Evolutionary conservation across 495 filamentous ascomycete genomes (phyloP).

Genomic region (Penicillium antarcticum): DNA sequence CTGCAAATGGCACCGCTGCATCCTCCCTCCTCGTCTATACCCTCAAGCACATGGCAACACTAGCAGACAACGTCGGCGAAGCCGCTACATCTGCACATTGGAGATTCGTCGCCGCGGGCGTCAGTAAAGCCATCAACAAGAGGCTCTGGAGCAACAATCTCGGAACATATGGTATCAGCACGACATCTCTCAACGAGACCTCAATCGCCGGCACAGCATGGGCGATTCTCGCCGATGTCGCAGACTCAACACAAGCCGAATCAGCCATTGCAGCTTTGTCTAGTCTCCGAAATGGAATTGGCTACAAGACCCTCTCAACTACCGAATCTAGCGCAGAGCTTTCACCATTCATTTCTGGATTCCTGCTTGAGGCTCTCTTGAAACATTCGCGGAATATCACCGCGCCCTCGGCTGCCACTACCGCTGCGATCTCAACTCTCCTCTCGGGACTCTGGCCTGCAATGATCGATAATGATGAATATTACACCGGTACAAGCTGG

Average conservation of each 20-base stretch:
- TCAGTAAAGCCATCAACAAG: conserved; percentile 19
- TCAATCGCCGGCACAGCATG: conserved; percentile 22
- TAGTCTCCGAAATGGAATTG: conserved; percentile 2
- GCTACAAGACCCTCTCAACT: conserved; percentile 14
- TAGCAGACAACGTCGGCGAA: conserved; percentile 3
- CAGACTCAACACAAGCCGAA: conserved; percentile 16
- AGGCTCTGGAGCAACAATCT: conserved; percentile 23
- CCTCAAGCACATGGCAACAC: conserved; percentile 9
- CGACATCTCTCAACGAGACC: conserved; percentile 12
- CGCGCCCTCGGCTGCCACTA: background rate
- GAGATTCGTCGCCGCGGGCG: background rate
- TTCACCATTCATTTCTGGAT: conserved; percentile 15
- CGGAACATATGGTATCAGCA: conserved; percentile 21
- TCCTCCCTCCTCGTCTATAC: background rate
- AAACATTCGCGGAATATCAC: conserved; percentile 1
- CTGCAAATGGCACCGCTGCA: background rate
- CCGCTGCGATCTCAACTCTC: conserved; percentile 8
- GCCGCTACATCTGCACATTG: background rate
- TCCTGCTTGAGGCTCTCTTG: conserved; percentile 12
- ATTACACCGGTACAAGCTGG: conserved; percentile 33
- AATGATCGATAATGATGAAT: conserved; percentile 29
- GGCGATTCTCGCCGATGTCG: conserved; percentile 23
- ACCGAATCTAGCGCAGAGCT: conserved; percentile 1
- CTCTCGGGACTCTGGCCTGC: conserved; percentile 29
- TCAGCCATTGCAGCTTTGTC: background rate